phyloP scores from a whole-genome alignment of 768 basidiomycete species.

The Saitozyma podzolica region DNA sequence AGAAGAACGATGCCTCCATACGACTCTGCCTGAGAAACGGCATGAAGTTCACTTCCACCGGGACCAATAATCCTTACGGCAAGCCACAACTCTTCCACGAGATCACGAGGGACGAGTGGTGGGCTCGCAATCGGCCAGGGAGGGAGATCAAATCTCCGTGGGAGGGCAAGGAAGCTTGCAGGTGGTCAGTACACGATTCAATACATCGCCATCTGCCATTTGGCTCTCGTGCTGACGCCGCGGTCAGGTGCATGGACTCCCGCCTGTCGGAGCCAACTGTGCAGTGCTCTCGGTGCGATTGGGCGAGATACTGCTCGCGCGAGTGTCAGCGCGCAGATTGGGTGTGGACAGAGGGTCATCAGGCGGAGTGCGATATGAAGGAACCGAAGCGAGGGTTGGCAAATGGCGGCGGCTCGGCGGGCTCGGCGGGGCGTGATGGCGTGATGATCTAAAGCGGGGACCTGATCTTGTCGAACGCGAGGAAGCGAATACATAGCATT shows the following conservation, averaged over 20 bases:
- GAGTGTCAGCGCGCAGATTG: slow-evolving; percentile 49
- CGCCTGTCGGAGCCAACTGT: slow-evolving; percentile 14
- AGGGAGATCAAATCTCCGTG: slow-evolving; percentile 22
- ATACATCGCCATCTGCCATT: not conserved
- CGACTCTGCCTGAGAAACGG: slow-evolving; percentile 33
- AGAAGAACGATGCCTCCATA: slow-evolving; percentile 37
- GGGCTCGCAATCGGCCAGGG: slow-evolving; percentile 18
- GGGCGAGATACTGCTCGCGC: slow-evolving; percentile 46
- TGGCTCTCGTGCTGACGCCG: not conserved
- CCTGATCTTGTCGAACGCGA: too few relatives aligned
- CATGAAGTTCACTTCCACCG: slow-evolving; percentile 24
- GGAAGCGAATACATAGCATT: too few relatives aligned
- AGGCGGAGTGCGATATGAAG: slow-evolving; percentile 29
- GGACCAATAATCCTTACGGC: slow-evolving; percentile 16
- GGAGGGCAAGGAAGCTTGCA: slow-evolving; percentile 38
- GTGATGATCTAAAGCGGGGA: too few relatives aligned
- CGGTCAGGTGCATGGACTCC: slow-evolving; percentile 40
- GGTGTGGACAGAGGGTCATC: slow-evolving; percentile 35
- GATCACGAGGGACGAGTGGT: slow-evolving; percentile 43
- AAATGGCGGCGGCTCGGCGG: not conserved
- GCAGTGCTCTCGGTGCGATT: slow-evolving; percentile 30
- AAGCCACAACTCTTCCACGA: slow-evolving; percentile 41
- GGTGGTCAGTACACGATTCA: slow-evolving; percentile 36
- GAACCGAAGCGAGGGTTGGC: not conserved
- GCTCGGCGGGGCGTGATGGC: too few relatives aligned